Conservation (phyloP, 2,329 filamentous ascomycete genomes). For the Aspergillus quadricinctus region DNA sequence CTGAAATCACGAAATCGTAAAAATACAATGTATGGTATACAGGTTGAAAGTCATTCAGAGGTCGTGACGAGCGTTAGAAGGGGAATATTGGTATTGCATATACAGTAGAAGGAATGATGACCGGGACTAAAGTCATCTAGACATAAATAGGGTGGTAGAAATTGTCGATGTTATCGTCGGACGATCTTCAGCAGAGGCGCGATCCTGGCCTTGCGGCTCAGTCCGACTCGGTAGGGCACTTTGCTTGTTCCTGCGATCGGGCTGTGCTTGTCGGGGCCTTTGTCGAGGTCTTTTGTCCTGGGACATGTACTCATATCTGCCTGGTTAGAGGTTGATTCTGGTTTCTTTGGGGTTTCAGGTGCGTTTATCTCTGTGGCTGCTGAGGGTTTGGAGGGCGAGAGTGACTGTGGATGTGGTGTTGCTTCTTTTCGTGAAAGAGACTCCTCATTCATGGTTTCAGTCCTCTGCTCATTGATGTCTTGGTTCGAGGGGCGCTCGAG, state of each 20-base stretch:
- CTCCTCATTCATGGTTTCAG: background rate
- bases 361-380: background rate
- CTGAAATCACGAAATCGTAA: background rate
- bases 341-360: slow-evolving; percentile 14
- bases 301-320: background rate
- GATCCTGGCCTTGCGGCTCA: slow-evolving; percentile 47
- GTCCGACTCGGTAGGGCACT: slow-evolving; percentile 44
- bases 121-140: background rate
- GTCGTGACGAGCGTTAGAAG: background rate
- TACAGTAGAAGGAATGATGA: background rate
- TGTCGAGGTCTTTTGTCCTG: slow-evolving; percentile 6
- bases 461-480: background rate
- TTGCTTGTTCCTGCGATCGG: slow-evolving; percentile 37
- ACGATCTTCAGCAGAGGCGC: slow-evolving; percentile 46
- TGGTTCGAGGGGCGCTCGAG: background rate
- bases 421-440: background rate
- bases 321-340: slow-evolving; percentile 3
- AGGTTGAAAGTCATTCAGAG: background rate
- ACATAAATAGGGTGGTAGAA: slow-evolving; percentile 1
- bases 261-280: slow-evolving; percentile 37
- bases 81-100: slow-evolving; percentile 2
- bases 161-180: slow-evolving; percentile 29
- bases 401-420: background rate
- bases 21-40: background rate
- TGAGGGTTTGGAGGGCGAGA: background rate